These are phyloP conservation scores for Alternaria solani DNA, from an alignment of 2,329 filamentous ascomycete species.

Conservation along the genomic window DNA sequence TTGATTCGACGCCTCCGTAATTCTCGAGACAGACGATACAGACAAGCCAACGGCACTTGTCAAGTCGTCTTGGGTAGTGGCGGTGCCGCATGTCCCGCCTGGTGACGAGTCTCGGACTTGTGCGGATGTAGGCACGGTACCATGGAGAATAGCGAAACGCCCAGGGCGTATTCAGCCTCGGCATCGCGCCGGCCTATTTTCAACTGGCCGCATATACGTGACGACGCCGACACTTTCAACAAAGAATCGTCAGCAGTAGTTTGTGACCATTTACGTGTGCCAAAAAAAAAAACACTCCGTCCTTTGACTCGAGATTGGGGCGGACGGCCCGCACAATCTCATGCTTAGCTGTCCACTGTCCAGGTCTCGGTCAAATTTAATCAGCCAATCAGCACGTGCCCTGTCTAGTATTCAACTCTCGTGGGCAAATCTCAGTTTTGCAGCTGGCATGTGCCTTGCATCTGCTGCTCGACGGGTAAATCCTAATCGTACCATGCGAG, in stretches of 20 bases:
- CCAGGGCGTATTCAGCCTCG: constrained; percentile 26
- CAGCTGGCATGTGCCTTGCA: constrained; percentile 46
- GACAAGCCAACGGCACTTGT: constrained; percentile 24
- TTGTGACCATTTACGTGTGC: constrained; percentile 17
- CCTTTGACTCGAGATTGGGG: constrained; percentile 20
- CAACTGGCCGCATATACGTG: constrained; percentile 21
- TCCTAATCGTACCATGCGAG: constrained; percentile 31
- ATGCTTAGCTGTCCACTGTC: constrained; percentile 29
- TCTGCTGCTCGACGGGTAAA: constrained; percentile 43
- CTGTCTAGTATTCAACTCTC: constrained; percentile 17
- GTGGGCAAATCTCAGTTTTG: constrained; percentile 16
- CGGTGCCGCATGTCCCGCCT: constrained; percentile 43
- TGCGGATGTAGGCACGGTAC: constrained; percentile 37
- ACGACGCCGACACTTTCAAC: constrained; percentile 21
- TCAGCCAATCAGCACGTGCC: constrained; percentile 35
- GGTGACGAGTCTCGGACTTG: constrained; percentile 42
- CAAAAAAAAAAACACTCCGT: constrained; percentile 10
- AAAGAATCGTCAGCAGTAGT: constrained; percentile 18
- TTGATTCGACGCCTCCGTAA: constrained; percentile 34
- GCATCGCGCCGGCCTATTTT: constrained; percentile 19
- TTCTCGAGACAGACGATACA: constrained; percentile 12
- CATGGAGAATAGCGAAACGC: constrained; percentile 36
- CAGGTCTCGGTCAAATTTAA: constrained; percentile 28
- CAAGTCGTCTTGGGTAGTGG: constrained; percentile 20
- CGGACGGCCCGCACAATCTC: constrained; percentile 42